Base-by-base conservation (phyloP, 257 asterid species). In the Perilla frutescens region DNA sequence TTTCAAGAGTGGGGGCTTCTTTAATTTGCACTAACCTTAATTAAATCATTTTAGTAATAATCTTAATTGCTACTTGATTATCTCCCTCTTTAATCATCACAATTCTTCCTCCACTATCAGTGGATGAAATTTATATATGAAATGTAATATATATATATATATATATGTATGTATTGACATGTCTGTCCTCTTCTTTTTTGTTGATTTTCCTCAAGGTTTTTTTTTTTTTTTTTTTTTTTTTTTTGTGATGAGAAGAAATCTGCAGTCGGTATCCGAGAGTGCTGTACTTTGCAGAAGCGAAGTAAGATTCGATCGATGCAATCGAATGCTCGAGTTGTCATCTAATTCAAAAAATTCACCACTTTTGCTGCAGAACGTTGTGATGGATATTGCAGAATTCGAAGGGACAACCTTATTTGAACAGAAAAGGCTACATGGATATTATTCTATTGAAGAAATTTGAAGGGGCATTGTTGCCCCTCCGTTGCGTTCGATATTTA, bases 71-170 rank as follows among this genome's bases (percentile, higher is more conserved):
- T 37, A 39, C 43, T 62, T 12, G 26, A 29, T 47, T 32, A 32
- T 2, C 32, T 26, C 26, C 12, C 65, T 37, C 69, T 59, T 68
- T 60, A 75, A 60, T 75, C 36, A 66, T 14, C 67, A 75, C 14
- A 59, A 39, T 68, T 76, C 66, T 49, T 59, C 57, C 70, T 57
- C 64, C 64, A 67, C 79, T 57, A 49, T 48, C 3, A 29, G 78
- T 26, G 77, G 77, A 29, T 72, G 6, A 36, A 60, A 61, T 61
- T 72, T 1, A 49, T 48, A 49, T 48, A 61, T 37, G 3, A 58
- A 34, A 71, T n/a, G 31, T 14, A 4, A 2, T 12, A 12, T 20
- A 20, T 1, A 20, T 20, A 20, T 20, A 20, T 1, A 20, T 20
- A 20, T 20, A 20, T 20, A 20, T 20, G 4, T 51, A 8, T 49